Evolutionary conservation across 768 basidiomycete species (phyloP).

Genomic region (Sporobolomyces roseus): DNA sequence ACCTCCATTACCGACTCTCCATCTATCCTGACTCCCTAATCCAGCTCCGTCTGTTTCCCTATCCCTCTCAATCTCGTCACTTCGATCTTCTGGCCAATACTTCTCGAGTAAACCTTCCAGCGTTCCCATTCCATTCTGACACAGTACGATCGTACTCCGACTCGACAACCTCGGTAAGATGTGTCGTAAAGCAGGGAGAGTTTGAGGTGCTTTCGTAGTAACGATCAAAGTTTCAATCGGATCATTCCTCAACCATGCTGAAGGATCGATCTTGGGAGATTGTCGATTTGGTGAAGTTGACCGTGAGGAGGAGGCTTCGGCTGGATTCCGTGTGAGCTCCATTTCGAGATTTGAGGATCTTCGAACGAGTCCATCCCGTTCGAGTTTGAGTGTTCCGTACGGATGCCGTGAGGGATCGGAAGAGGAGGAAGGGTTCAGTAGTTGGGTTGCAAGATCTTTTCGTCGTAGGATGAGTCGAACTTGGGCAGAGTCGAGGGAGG

Average conservation of each 20-base stretch:
- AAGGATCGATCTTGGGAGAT: slow-evolving; percentile 20
- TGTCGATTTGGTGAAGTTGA: neutral
- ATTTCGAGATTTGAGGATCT: slow-evolving; percentile 41
- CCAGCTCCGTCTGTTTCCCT: neutral
- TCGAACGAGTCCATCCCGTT: slow-evolving; percentile 40
- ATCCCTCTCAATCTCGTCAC: slow-evolving; percentile 10
- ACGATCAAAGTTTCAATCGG: slow-evolving; percentile 75
- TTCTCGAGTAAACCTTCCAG: slow-evolving; percentile 68
- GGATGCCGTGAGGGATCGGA: neutral
- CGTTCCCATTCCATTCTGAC: slow-evolving; percentile 92
- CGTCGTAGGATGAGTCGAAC: slow-evolving; percentile 65
- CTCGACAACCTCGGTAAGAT: slow-evolving; percentile 64
- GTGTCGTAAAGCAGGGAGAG: slow-evolving; percentile 57
- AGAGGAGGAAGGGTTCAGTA: slow-evolving; percentile 18
- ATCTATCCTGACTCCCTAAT: slow-evolving; percentile 45
- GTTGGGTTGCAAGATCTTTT: slow-evolving; percentile 48
- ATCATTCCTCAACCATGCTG: slow-evolving; percentile 29
- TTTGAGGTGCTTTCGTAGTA: slow-evolving; percentile 70
- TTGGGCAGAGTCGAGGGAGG: slow-evolving; percentile 56
- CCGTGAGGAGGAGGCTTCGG: slow-evolving; percentile 2
- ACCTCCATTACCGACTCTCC: slow-evolving; percentile 35
- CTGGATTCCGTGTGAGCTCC: slow-evolving; percentile 37
- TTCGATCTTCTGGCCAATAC: slow-evolving; percentile 62
- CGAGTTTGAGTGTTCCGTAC: slow-evolving; percentile 36
- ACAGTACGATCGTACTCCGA: slow-evolving; percentile 76